A percentile compares a stretch with the other conserved stretches of the same genome.
phyloP scores from a whole-genome alignment of 371 early-diverging fungal species.

The Circinella minor region DNA sequence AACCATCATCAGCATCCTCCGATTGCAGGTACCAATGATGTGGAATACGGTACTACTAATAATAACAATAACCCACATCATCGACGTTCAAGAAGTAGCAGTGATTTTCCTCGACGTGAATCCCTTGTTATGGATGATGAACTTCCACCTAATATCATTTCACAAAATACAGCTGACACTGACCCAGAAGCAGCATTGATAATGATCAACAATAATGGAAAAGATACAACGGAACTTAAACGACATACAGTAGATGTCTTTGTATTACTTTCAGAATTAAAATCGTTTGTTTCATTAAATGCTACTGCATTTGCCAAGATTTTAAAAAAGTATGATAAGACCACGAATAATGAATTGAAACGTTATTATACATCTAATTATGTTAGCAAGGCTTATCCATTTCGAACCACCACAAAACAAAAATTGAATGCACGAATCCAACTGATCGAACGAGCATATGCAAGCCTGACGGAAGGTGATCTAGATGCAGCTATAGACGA shows the following conservation, averaged over 20 bases:
- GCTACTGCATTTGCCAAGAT: conserved; percentile 95
- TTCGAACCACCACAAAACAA: conserved; percentile 59
- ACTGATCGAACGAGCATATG: conserved; percentile 61
- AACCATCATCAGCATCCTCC: no score
- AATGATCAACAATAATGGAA: background rate
- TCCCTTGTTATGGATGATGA: conserved; percentile 38
- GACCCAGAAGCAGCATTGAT: conserved; percentile 25
- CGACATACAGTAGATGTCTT: conserved; percentile 68
- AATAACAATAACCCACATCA: background rate
- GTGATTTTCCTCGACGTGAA: conserved; percentile 8
- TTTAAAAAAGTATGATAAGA: conserved; percentile 97
- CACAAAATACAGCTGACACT: conserved; percentile 37
- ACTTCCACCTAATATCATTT: conserved; percentile 43
- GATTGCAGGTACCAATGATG: no score
- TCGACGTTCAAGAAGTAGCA: conserved; percentile 4
- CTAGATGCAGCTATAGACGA: conserved; percentile 71
- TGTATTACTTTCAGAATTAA: conserved; percentile 82
- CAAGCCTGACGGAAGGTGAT: conserved; percentile 53
- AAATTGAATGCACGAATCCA: conserved; percentile 67
- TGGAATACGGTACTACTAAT: background rate
- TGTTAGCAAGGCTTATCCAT: conserved; percentile 71
- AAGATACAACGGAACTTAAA: conserved; percentile 26
- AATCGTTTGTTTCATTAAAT: conserved; percentile 92
- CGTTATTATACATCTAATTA: conserved; percentile 48
- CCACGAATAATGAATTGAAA: conserved; percentile 67